Conservation (phyloP, 176 grass and related monocot genomes). For the Hordeum marinum region DNA sequence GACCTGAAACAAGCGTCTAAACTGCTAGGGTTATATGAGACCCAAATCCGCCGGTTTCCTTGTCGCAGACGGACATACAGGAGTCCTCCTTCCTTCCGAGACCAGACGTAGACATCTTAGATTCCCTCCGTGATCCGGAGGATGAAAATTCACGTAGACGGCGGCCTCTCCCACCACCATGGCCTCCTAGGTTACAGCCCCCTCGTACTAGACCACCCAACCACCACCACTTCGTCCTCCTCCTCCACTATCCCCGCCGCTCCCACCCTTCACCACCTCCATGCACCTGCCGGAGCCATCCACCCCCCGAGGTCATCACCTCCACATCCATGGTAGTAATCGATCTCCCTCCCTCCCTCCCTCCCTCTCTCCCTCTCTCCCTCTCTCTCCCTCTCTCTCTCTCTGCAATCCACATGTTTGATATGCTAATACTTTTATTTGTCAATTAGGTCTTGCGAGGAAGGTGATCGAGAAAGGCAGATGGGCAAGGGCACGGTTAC, state of each 20-base stretch:
- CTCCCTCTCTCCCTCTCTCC: neutral
- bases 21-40: too few species aligned
- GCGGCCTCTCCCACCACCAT: slow-evolving; percentile 25
- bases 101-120: too few species aligned
- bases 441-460: slow-evolving; percentile 37
- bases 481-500: slow-evolving; percentile 8
- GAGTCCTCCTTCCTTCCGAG: too few species aligned
- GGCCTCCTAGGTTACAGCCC: slow-evolving; percentile 41
- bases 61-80: too few species aligned
- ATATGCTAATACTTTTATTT: neutral
- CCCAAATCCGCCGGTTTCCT: too few species aligned
- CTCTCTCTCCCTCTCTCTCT: neutral
- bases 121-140: too few species aligned
- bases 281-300: neutral
- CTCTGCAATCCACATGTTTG: neutral
- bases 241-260: neutral
- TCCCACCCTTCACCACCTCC: slow-evolving; percentile 22
- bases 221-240: slow-evolving; percentile 18
- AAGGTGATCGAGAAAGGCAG: slow-evolving; percentile 12
- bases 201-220: slow-evolving; percentile 34
- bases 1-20: too few species aligned
- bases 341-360: neutral
- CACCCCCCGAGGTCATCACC: slow-evolving; percentile 27
- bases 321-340: slow-evolving; percentile 38
- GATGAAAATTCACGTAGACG: neutral